Percentiles rank a stretch among this genome's conserved stretches.
Evolutionary conservation across 768 basidiomycete genomes (phyloP).

Genomic region (Wakefieldia striispora): DNA sequence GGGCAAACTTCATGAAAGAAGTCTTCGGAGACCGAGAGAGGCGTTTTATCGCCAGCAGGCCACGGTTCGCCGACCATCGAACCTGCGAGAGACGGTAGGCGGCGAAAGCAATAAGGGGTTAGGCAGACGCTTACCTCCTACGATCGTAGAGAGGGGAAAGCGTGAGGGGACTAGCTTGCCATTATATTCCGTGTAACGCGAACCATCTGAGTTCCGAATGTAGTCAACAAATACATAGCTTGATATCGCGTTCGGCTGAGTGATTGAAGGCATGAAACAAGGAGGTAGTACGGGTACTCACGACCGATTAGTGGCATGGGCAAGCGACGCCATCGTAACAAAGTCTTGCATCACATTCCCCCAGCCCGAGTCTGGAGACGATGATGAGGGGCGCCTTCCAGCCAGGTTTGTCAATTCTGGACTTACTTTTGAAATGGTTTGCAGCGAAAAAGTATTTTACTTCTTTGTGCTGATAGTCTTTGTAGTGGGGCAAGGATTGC

Average conservation of each 20-base stretch:
- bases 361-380: slow-evolving; percentile 35
- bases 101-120: not conserved
- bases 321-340: slow-evolving; percentile 35
- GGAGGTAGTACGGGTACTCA: slow-evolving; percentile 12
- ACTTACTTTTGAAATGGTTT: slow-evolving; percentile 43
- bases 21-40: slow-evolving; percentile 35
- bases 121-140: slow-evolving; percentile 31
- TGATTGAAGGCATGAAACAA: not conserved
- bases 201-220: slow-evolving; percentile 36
- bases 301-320: slow-evolving; percentile 35
- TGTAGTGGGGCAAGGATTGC: slow-evolving; percentile 41
- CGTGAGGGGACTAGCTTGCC: slow-evolving; percentile 38
- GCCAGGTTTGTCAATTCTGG: no score
- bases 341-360: slow-evolving; percentile 43
- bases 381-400: no score
- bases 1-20: slow-evolving; percentile 45
- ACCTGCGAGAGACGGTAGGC: slow-evolving; percentile 26
- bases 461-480: slow-evolving; percentile 31
- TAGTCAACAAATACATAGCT: slow-evolving; percentile 47
- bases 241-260: not conserved
- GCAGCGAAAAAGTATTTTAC: slow-evolving; percentile 46
- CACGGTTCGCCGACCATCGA: slow-evolving; percentile 42
- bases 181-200: slow-evolving; percentile 36
- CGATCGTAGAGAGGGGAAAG: slow-evolving; percentile 40
- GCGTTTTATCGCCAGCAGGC: slow-evolving; percentile 29